Conservation (phyloP, 768 basidiomycete genomes). For the Hemileccinum rubropunctum region DNA sequence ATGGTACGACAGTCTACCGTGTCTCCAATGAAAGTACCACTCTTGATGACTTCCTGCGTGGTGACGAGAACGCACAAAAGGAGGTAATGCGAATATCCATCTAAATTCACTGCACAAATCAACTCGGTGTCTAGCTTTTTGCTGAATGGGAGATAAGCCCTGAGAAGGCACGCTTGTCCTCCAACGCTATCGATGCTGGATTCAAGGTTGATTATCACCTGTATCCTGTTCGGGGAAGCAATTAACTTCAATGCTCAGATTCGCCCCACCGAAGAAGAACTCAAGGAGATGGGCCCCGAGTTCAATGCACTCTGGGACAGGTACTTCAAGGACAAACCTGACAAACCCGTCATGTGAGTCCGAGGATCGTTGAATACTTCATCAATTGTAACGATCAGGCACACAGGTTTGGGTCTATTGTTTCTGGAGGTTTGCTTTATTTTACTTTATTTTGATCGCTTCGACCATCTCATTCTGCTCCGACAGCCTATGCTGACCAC, state of each 20-base stretch:
- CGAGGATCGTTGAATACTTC: not conserved
- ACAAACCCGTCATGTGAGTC: slow-evolving; percentile 69
- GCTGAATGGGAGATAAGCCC: slow-evolving; percentile 64
- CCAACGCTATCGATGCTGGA: slow-evolving; percentile 72
- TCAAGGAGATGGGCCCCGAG: slow-evolving; percentile 78
- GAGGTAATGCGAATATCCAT: slow-evolving; percentile 36
- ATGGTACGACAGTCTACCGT: slow-evolving; percentile 48
- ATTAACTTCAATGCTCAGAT: slow-evolving; percentile 28
- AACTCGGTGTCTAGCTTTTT: slow-evolving; percentile 40
- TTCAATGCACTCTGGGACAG: slow-evolving; percentile 65
- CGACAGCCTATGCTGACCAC: slow-evolving; percentile 65
- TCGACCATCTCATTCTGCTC: not conserved
- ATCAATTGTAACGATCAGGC: not conserved
- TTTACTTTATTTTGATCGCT: not conserved
- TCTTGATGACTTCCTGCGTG: slow-evolving; percentile 68
- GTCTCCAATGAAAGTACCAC: slow-evolving; percentile 64
- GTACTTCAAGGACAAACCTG: slow-evolving; percentile 79
- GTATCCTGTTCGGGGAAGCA: not conserved
- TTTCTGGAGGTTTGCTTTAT: slow-evolving; percentile 47
- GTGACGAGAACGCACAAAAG: slow-evolving; percentile 54
- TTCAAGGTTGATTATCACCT: slow-evolving; percentile 50
- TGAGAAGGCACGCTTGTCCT: slow-evolving; percentile 64
- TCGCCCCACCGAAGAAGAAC: slow-evolving; percentile 63
- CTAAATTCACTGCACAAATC: not conserved
- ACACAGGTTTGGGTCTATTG: slow-evolving; percentile 60